These are phyloP conservation scores for Diplodia seriata DNA, from an alignment of 2,329 filamentous ascomycete genomes.

Conservation along the genomic window DNA sequence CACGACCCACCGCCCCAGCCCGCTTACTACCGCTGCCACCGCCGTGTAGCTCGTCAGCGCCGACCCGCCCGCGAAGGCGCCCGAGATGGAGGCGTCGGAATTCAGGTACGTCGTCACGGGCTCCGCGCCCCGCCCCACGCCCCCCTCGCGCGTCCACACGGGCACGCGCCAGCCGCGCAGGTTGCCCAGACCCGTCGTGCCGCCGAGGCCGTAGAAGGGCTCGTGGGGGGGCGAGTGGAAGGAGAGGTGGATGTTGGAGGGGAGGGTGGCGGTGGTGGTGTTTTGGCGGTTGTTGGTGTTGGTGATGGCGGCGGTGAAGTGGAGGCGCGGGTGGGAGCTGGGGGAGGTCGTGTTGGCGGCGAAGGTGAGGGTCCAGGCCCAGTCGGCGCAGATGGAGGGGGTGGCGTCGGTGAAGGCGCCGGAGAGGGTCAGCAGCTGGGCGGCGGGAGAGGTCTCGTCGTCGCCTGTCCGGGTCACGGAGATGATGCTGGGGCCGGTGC, in stretches of 20 bases:
- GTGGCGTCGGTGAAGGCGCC: constrained; percentile 23
- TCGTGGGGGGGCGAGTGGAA: constrained; percentile 37
- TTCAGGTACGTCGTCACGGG: too few species aligned
- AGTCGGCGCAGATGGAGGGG: constrained; percentile 3
- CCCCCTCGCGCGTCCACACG: constrained; percentile 41
- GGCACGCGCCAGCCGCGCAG: constrained; percentile 41
- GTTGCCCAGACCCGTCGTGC: constrained; percentile 39
- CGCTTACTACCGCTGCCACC: constrained; percentile 44
- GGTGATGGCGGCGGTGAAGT: constrained; percentile 7
- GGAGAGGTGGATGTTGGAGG: constrained; percentile 38
- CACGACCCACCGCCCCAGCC: constrained; percentile 41
- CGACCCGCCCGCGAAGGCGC: constrained; percentile 42
- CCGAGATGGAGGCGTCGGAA: constrained; percentile 31
- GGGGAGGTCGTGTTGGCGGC: neutral
- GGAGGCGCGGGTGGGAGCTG: neutral
- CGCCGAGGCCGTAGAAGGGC: constrained; percentile 41
- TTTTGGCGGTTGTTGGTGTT: constrained; percentile 25
- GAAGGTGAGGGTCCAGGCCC: constrained; percentile 22
- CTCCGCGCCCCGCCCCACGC: constrained; percentile 41
- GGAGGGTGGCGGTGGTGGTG: constrained; percentile 36
- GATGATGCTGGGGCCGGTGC: constrained; percentile 16
- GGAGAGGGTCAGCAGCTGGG: constrained; percentile 10
- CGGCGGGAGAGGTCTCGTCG: neutral
- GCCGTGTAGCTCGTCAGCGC: constrained; percentile 46
- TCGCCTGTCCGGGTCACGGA: neutral